A percentile compares a stretch with the other conserved stretches of the same genome.
Evolutionary conservation across 495 filamentous ascomycete genomes (phyloP).

Genomic region (Trichoderma erinaceum): DNA sequence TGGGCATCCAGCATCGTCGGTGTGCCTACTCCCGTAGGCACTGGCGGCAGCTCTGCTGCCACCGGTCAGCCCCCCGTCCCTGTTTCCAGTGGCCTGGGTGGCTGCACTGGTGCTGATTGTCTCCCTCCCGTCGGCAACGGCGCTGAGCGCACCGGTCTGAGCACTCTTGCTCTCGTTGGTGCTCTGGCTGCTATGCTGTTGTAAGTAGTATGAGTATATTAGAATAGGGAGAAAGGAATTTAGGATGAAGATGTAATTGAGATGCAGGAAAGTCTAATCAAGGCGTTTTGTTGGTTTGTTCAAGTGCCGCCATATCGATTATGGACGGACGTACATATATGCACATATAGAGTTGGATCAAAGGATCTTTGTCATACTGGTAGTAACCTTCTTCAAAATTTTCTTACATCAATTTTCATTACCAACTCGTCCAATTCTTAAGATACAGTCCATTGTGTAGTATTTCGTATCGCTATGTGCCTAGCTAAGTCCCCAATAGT

Average conservation of each 20-base stretch:
- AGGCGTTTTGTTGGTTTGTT: conserved; percentile 4
- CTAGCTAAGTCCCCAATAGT: too few relatives aligned
- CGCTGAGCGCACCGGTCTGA: conserved; percentile 26
- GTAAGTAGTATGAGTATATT: conserved; percentile 17
- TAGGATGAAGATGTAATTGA: background rate
- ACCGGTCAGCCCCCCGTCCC: conserved; percentile 6
- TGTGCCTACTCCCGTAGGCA: background rate
- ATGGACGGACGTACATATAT: background rate
- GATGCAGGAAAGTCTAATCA: background rate
- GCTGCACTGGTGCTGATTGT: conserved; percentile 10
- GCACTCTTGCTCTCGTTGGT: conserved; percentile 26
- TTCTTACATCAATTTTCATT: background rate
- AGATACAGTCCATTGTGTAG: background rate
- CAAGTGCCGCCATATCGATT: background rate
- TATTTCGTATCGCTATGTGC: too few relatives aligned
- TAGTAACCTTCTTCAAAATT: background rate
- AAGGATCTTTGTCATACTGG: conserved; percentile 3
- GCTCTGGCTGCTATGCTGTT: conserved; percentile 28
- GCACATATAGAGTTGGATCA: conserved; percentile 1
- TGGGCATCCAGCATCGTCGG: background rate
- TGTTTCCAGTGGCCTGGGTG: conserved; percentile 5
- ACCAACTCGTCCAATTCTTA: background rate
- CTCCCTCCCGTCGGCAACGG: conserved; percentile 24
- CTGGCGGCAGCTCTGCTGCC: conserved; percentile 1
- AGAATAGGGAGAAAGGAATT: background rate